These are phyloP conservation scores for Madurella mycetomatis DNA, from an alignment of 2,329 filamentous ascomycete species.

Conservation along the genomic window DNA sequence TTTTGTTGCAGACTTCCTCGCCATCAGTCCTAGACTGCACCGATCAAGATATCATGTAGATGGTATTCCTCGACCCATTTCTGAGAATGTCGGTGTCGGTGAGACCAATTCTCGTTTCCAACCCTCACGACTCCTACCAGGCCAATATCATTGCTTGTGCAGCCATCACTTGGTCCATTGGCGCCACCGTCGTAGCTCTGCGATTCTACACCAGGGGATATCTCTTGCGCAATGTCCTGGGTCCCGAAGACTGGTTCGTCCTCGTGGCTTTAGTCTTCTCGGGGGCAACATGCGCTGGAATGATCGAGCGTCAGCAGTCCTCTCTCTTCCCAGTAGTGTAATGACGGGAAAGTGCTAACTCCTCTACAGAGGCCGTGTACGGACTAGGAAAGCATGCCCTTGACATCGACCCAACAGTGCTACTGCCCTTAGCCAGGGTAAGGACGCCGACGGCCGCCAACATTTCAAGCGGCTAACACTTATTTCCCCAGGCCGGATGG, in stretches of 20 bases:
- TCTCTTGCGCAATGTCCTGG: constrained; percentile 32
- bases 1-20: too few relatives aligned
- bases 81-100: background rate
- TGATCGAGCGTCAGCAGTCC: constrained; percentile 18
- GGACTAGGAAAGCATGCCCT: constrained; percentile 21
- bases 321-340: background rate
- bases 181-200: constrained; percentile 31
- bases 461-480: background rate
- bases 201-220: constrained; percentile 36
- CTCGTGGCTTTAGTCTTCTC: constrained; percentile 32
- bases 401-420: constrained; percentile 8
- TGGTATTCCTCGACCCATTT: too few relatives aligned
- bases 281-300: constrained; percentile 19
- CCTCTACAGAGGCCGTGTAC: constrained; percentile 15
- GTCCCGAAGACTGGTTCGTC: constrained; percentile 35
- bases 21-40: too few relatives aligned
- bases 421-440: constrained; percentile 17
- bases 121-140: constrained; percentile 20
- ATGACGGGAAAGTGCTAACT: background rate
- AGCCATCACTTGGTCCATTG: constrained; percentile 26
- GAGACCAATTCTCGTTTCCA: constrained; percentile 4
- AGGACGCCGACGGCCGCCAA: background rate
- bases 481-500: constrained; percentile 21
- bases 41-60: too few relatives aligned
- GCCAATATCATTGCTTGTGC: constrained; percentile 26